Evolutionary conservation across 140 eudicot genomes (phyloP).

Genomic region (Stevia rebaudiana): DNA sequence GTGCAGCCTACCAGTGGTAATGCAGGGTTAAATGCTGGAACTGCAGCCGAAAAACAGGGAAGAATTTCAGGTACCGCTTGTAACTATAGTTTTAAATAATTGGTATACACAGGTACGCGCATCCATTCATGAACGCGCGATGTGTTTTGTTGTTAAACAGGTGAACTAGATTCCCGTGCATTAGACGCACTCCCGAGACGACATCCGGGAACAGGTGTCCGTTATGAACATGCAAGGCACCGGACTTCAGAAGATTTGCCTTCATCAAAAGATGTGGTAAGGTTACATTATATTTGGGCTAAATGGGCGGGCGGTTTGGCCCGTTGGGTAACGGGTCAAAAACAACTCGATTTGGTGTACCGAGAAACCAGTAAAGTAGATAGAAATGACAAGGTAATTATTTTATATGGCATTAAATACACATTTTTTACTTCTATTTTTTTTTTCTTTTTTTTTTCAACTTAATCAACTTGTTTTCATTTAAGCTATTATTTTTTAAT

Average conservation of each 20-base stretch:
- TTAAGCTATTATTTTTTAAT: neutral
- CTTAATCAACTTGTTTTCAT: no score
- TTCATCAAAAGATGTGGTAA: constrained; percentile 87
- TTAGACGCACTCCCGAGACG: constrained; percentile 80
- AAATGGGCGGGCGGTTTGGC: neutral
- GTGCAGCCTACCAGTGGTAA: constrained; percentile 56
- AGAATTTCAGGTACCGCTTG: constrained; percentile 58
- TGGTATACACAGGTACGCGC: neutral
- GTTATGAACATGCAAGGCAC: constrained; percentile 56
- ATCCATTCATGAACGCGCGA: neutral
- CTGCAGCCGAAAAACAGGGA: constrained; percentile 76
- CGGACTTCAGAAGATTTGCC: constrained; percentile 60
- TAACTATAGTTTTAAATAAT: neutral
- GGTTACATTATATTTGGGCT: neutral
- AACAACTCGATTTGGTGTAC: neutral
- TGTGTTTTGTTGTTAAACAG: constrained; percentile 26
- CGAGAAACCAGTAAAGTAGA: no score
- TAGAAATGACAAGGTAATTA: no score
- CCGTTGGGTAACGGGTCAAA: neutral
- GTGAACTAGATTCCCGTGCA: constrained; percentile 77
- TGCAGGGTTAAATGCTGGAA: constrained; percentile 56
- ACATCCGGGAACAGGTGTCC: constrained; percentile 51
- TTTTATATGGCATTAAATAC: no score
- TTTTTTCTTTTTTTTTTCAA: neutral
- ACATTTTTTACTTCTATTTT: no score